These are phyloP conservation scores for Pseudogymnoascus sp. DNA, from an alignment of 2,329 filamentous ascomycete species.

Conservation along the genomic window DNA sequence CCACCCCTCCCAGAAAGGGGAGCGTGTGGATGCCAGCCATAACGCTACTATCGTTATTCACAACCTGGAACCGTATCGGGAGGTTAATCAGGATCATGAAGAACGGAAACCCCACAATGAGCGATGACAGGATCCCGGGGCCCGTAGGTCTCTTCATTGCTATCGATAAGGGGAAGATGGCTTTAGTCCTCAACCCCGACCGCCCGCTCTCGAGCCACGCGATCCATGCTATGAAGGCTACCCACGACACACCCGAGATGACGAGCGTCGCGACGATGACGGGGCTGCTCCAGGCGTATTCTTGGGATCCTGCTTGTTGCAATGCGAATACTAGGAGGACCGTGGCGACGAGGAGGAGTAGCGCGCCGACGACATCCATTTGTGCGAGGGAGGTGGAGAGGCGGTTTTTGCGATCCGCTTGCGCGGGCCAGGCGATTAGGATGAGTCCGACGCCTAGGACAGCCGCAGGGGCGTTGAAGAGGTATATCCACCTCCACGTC, in stretches of 20 bases:
- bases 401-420: conserved; percentile 30
- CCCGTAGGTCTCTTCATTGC: conserved; percentile 29
- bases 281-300: conserved; percentile 33
- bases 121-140: conserved; percentile 41
- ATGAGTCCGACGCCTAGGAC: conserved; percentile 40
- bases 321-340: conserved; percentile 51
- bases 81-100: conserved; percentile 51
- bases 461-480: conserved; percentile 50
- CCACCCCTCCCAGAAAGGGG: conserved; percentile 49
- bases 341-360: conserved; percentile 45
- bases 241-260: conserved; percentile 31
- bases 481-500: conserved; percentile 38
- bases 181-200: conserved; percentile 24
- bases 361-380: conserved; percentile 45
- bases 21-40: conserved; percentile 50
- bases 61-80: conserved; percentile 53
- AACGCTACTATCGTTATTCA: conserved; percentile 45
- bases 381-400: conserved; percentile 34
- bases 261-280: conserved; percentile 37
- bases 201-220: conserved; percentile 26
- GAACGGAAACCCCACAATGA: conserved; percentile 50
- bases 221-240: conserved; percentile 36
- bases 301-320: conserved; percentile 30
- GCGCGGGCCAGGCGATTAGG: conserved; percentile 42
- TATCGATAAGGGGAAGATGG: not conserved